Conservation (phyloP, 805 yeast genomes). For the Candida loeiensis region DNA sequence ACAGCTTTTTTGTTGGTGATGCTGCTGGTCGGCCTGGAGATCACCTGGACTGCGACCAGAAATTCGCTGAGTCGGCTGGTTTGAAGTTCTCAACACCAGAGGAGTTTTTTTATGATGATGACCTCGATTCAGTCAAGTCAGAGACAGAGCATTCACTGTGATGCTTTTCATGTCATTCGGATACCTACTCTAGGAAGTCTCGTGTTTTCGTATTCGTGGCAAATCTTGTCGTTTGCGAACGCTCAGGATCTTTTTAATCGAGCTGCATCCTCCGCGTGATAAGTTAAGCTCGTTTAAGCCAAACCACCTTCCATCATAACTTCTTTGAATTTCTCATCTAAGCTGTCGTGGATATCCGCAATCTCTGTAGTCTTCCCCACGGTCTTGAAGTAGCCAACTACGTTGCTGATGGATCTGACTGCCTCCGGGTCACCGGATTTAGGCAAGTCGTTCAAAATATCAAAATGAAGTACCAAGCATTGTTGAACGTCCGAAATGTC, state of each 20-base stretch:
- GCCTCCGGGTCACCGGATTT: slow-evolving; percentile 17
- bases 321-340: slow-evolving; percentile 21
- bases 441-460: slow-evolving; percentile 21
- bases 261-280: no score
- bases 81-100: slow-evolving; percentile 70
- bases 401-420: slow-evolving; percentile 37
- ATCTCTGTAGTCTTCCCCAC: slow-evolving; percentile 46
- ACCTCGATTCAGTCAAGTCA: neutral
- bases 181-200: no score
- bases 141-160: neutral
- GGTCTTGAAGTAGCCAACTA: slow-evolving; percentile 61
- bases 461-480: slow-evolving; percentile 34
- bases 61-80: slow-evolving; percentile 55
- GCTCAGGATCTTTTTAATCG: no score
- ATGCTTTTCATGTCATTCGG: neutral
- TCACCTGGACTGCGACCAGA: slow-evolving; percentile 73
- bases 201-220: no score
- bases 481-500: slow-evolving; percentile 52
- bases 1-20: slow-evolving; percentile 82
- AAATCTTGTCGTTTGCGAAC: no score
- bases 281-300: no score
- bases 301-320: slow-evolving; percentile 13
- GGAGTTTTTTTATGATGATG: slow-evolving; percentile 41
- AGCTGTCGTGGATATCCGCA: slow-evolving; percentile 16
- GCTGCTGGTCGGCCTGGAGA: slow-evolving; percentile 86